Conservation (phyloP, 163 green algal species). For the Botryococcus braunii region DNA sequence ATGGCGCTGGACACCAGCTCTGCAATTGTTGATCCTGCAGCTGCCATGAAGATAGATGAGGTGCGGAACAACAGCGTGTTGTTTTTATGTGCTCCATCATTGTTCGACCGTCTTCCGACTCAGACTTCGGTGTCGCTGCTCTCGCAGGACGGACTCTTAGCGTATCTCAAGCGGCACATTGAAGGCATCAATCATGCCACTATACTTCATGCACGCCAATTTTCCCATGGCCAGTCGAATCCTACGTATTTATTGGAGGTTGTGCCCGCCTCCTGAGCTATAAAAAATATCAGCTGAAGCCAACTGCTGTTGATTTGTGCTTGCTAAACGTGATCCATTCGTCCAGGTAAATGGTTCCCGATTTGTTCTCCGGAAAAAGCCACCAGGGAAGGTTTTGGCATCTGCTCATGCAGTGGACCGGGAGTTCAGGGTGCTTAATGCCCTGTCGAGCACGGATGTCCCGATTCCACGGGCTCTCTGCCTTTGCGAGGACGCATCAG, state of each 20-base stretch:
- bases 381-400: slow-evolving; percentile 76
- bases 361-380: slow-evolving; percentile 94
- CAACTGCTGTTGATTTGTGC: not conserved
- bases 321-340: not conserved
- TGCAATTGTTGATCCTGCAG: slow-evolving; percentile 5
- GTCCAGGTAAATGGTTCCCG: not conserved
- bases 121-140: not conserved
- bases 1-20: slow-evolving; percentile 10
- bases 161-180: slow-evolving; percentile 24
- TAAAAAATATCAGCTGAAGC: no score
- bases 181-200: not conserved
- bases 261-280: no score
- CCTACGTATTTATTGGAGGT: slow-evolving; percentile 78
- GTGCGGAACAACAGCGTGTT: not conserved
- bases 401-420: slow-evolving; percentile 89
- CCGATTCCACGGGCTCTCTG: slow-evolving; percentile 40
- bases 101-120: slow-evolving; percentile 1
- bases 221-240: slow-evolving; percentile 87
- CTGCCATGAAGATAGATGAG: slow-evolving; percentile 16
- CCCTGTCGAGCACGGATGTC: slow-evolving; percentile 43
- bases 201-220: slow-evolving; percentile 50
- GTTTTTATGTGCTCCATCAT: not conserved
- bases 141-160: slow-evolving; percentile 25
- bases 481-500: slow-evolving; percentile 61
- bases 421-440: slow-evolving; percentile 60